Percentiles rank a stretch among this genome's conserved stretches.
Conservation (phyloP, 2,329 filamentous ascomycete genomes). For the Phaeosphaeriaceae sp. region DNA sequence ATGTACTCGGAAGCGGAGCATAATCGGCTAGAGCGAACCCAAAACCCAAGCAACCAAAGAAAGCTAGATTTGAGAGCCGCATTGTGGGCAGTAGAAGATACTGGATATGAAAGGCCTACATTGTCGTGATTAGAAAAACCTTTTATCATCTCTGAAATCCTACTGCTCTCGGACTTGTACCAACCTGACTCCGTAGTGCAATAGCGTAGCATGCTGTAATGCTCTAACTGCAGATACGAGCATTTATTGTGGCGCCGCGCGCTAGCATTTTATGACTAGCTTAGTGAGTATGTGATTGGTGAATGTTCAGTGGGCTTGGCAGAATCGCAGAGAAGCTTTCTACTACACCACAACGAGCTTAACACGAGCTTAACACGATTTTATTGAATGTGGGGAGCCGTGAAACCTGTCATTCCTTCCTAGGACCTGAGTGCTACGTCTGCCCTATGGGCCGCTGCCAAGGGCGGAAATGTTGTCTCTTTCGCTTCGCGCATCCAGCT, state of each 20-base stretch:
- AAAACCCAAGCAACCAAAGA: constrained; percentile 4
- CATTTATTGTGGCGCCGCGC: constrained; percentile 2
- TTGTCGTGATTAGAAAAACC: too few species aligned
- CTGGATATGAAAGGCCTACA: not conserved
- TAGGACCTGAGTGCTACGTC: too few species aligned
- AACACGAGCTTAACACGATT: not conserved
- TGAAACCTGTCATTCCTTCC: not conserved
- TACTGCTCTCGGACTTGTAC: not conserved
- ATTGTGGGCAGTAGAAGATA: constrained; percentile 6
- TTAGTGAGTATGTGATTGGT: not conserved
- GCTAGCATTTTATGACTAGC: not conserved
- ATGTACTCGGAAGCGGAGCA: constrained; percentile 7
- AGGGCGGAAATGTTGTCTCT: too few species aligned
- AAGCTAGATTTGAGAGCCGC: constrained; percentile 7
- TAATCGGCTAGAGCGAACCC: not conserved
- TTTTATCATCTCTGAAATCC: too few species aligned
- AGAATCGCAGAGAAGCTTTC: not conserved
- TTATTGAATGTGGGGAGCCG: not conserved
- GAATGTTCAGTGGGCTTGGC: not conserved
- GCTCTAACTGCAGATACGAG: constrained; percentile 3
- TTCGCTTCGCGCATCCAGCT: too few species aligned
- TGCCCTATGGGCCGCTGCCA: too few species aligned
- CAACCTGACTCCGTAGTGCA: not conserved
- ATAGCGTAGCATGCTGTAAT: not conserved
- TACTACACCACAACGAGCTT: not conserved